These are phyloP conservation scores for Lumnitzera racemosa DNA, from an alignment of 345 rosid genomes.

Conservation along the genomic window DNA sequence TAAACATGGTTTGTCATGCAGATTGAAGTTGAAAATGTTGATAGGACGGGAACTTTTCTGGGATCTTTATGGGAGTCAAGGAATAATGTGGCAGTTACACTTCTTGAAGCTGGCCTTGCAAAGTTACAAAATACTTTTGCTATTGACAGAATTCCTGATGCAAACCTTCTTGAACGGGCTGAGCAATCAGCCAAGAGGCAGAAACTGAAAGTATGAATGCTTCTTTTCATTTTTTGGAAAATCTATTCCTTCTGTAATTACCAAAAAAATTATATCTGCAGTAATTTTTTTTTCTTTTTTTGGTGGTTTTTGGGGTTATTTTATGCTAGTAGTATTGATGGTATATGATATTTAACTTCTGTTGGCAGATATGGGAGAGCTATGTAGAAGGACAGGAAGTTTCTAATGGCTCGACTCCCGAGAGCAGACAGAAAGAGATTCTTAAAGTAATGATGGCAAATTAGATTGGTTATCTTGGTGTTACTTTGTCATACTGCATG, in stretches of 20 bases:
- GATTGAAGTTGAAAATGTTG: conserved; percentile 93
- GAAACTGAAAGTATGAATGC: conserved; percentile 68
- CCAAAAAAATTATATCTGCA: background rate
- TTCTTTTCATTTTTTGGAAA: background rate
- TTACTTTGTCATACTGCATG: background rate
- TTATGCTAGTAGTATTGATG: background rate
- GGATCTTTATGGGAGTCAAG: conserved; percentile 91
- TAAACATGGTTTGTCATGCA: conserved; percentile 15
- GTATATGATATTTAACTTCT: background rate
- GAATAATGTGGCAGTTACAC: conserved; percentile 60
- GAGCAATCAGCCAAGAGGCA: conserved; percentile 80
- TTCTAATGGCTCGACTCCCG: conserved; percentile 53
- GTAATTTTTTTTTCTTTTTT: no score
- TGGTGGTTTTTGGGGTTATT: background rate
- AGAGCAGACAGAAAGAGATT: conserved; percentile 83
- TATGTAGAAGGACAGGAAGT: conserved; percentile 97
- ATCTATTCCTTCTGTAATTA: no score
- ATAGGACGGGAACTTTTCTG: conserved; percentile 93
- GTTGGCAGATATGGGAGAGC: conserved; percentile 85
- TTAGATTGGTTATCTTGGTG: background rate
- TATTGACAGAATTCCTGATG: conserved; percentile 69
- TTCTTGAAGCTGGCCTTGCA: conserved; percentile 95
- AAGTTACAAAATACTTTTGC: conserved; percentile 83
- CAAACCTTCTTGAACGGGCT: conserved; percentile 78
- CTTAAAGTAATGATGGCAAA: conserved; percentile 43